These are phyloP conservation scores for Malbranchea cinnamomea DNA, from an alignment of 2,329 filamentous ascomycete genomes.

Conservation along the genomic window DNA sequence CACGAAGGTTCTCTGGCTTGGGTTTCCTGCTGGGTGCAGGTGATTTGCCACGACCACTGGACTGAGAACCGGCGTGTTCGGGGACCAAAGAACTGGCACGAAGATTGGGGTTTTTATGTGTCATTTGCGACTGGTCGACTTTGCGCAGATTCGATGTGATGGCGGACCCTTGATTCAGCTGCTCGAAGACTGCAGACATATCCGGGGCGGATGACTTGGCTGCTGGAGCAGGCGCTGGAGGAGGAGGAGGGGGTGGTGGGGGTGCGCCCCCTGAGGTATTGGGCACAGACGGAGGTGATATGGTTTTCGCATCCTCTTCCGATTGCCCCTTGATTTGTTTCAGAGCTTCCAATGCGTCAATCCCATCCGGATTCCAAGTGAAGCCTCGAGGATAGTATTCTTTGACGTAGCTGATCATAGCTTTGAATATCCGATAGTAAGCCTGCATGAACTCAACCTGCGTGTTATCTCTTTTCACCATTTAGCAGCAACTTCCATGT, in stretches of 20 bases:
- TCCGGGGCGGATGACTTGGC: conserved; percentile 39
- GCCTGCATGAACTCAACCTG: conserved; percentile 81
- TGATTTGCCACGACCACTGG: conserved; percentile 52
- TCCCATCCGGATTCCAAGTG: conserved; percentile 68
- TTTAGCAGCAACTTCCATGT: conserved; percentile 11
- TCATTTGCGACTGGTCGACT: conserved; percentile 93
- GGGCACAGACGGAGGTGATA: conserved; percentile 35
- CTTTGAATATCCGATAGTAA: conserved; percentile 83
- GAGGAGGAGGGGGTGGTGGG: conserved; percentile 53
- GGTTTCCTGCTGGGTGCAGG: conserved; percentile 78
- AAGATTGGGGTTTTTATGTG: conserved; percentile 89
- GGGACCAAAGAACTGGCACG: conserved; percentile 59
- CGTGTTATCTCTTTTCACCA: conserved; percentile 48
- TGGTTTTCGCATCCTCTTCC: conserved; percentile 30
- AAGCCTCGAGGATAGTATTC: conserved; percentile 66
- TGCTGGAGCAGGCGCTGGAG: conserved; percentile 45
- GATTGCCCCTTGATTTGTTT: conserved; percentile 31
- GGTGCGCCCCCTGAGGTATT: conserved; percentile 36
- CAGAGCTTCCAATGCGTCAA: conserved; percentile 57
- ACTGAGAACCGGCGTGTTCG: conserved; percentile 36
- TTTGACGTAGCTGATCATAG: conserved; percentile 71
- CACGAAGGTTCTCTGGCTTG: conserved; percentile 71
- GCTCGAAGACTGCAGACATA: conserved; percentile 76
- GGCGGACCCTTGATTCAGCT: conserved; percentile 76
- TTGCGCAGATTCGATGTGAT: conserved; percentile 83